Percentiles rank a stretch among this genome's conserved stretches.
Evolutionary conservation across 768 basidiomycete genomes (phyloP).

Genomic region (Panellus pusillus): DNA sequence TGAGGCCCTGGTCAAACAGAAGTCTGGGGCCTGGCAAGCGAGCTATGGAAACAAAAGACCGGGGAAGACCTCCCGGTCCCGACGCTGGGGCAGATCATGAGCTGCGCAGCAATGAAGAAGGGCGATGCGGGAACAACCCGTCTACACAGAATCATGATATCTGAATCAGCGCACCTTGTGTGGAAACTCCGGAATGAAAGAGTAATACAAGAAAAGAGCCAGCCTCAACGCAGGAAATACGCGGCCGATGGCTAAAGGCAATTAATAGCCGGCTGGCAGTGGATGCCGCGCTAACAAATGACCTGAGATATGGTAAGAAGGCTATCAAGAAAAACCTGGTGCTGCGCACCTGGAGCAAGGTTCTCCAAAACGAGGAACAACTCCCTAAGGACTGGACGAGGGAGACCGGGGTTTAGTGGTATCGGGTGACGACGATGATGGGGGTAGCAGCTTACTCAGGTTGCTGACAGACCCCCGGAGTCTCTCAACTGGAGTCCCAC

Average conservation of each 20-base stretch:
- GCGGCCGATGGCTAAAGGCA: background rate
- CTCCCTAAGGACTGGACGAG: background rate
- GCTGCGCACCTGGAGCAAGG: no score
- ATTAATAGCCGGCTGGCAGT: background rate
- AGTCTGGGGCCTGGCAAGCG: background rate
- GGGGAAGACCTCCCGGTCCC: background rate
- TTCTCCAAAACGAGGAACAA: no score
- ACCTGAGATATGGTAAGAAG: background rate
- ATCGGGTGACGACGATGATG: background rate
- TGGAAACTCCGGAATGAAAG: background rate
- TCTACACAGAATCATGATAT: background rate
- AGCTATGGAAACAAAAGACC: background rate
- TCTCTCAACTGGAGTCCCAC: background rate
- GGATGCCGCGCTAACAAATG: background rate
- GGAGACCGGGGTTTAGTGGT: background rate
- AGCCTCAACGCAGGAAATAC: background rate
- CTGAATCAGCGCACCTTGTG: background rate
- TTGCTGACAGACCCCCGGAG: background rate
- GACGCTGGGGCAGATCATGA: no score
- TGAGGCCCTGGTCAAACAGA: background rate
- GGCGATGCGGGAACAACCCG: background rate
- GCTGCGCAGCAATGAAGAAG: no score
- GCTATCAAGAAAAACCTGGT: background rate
- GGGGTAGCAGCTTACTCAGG: background rate
- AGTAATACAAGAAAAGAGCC: background rate